Conservation (phyloP, 129 eudicot species). For the Oenanthe sinensis region DNA sequence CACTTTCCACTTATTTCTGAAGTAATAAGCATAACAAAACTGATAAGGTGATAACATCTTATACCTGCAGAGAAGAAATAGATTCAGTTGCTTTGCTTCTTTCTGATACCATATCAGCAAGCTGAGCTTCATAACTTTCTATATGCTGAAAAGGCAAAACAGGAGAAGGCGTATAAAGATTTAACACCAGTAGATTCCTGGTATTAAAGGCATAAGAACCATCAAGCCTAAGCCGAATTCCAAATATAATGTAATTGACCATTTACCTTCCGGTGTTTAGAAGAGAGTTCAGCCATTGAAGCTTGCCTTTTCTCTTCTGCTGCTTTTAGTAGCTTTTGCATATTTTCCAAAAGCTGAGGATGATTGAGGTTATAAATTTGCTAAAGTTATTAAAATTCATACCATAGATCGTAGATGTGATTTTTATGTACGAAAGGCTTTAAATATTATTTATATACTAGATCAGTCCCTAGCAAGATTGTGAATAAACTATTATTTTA, state of each 20-base stretch:
- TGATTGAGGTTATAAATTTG: conserved; percentile 1
- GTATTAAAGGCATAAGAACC: conserved; percentile 2
- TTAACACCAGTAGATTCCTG: not conserved
- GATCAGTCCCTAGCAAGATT: too few species aligned
- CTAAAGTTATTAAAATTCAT: not conserved
- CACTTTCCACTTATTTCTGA: conserved; percentile 1
- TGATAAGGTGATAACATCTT: conserved; percentile 8
- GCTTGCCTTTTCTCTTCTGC: conserved; percentile 86
- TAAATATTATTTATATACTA: not conserved
- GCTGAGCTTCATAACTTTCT: conserved; percentile 82
- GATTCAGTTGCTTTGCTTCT: conserved; percentile 82
- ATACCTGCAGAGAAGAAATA: conserved; percentile 86
- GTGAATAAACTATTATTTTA: not conserved
- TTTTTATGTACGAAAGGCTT: not conserved
- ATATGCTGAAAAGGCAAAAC: conserved; percentile 45
- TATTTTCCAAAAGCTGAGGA: conserved; percentile 68
- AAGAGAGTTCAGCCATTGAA: conserved; percentile 66
- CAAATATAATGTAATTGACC: not conserved
- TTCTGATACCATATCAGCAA: conserved; percentile 72
- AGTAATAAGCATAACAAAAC: conserved; percentile 10
- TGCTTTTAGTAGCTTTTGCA: conserved; percentile 59
- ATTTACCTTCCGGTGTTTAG: conserved; percentile 80
- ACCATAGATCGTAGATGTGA: not conserved
- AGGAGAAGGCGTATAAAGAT: not conserved
- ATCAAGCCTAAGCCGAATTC: not conserved